phyloP scores from a whole-genome alignment of 1,284 basidiomycete species.

The Rhizoctonia solani region DNA sequence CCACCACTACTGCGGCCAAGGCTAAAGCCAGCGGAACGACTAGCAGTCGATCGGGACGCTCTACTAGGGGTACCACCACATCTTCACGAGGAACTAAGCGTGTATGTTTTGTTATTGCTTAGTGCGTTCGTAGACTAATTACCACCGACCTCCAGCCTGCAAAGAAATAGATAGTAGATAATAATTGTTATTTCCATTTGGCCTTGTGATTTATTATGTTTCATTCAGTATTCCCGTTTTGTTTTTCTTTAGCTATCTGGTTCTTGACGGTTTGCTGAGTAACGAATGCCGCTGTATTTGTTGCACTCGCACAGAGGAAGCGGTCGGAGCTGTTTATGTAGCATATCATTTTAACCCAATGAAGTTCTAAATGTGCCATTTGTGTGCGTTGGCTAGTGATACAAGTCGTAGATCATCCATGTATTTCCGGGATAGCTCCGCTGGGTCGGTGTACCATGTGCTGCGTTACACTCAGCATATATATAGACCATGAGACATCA shows the following conservation, averaged over 20 bases:
- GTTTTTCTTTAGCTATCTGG: background rate
- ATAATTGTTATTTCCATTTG: background rate
- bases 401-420: background rate
- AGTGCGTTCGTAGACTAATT: background rate
- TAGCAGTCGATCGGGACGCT: constrained; percentile 32
- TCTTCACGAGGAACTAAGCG: constrained; percentile 15
- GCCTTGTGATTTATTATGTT: constrained; percentile 27
- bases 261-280: constrained; percentile 21
- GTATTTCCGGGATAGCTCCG: constrained; percentile 13
- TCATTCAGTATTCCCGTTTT: background rate
- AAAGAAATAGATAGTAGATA: constrained; percentile 11
- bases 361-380: constrained; percentile 2
- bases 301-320: constrained; percentile 12
- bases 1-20: constrained; percentile 24
- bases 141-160: background rate
- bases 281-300: constrained; percentile 21
- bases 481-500: background rate
- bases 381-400: background rate
- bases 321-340: constrained; percentile 27
- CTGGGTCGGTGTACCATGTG: background rate
- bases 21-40: constrained; percentile 35
- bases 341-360: constrained; percentile 26
- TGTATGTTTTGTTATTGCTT: background rate
- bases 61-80: constrained; percentile 29
- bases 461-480: background rate